Percentiles rank a stretch among this genome's conserved stretches.
These are phyloP conservation scores for Stromatinia cepivora DNA, from an alignment of 2,329 filamentous ascomycete genomes.

Conservation along the genomic window DNA sequence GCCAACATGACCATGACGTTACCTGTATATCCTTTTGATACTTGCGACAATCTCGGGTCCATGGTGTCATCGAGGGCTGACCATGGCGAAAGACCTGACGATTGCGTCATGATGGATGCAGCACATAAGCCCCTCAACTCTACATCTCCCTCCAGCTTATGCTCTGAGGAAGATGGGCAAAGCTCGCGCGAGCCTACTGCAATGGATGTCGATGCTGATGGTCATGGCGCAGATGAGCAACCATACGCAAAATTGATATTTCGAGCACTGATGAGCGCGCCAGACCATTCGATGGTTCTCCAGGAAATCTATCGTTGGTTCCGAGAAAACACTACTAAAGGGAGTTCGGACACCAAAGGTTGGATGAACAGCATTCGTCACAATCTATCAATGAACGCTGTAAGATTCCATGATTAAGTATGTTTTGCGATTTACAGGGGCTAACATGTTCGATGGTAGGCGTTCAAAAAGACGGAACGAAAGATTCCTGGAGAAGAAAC, in stretches of 20 bases:
- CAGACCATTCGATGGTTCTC: constrained; percentile 70
- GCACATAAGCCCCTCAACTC: constrained; percentile 24
- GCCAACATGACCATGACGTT: constrained; percentile 26
- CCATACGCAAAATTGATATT: constrained; percentile 85
- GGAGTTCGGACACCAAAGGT: constrained; percentile 61
- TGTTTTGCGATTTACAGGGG: constrained; percentile 40
- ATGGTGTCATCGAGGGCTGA: constrained; percentile 5
- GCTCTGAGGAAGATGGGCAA: constrained; percentile 36
- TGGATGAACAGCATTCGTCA: constrained; percentile 97
- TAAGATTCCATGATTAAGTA: constrained; percentile 50
- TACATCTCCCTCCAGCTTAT: constrained; percentile 29
- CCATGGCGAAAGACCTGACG: constrained; percentile 10
- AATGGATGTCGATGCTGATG: constrained; percentile 36
- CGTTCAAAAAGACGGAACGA: constrained; percentile 54
- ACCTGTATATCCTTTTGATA: constrained; percentile 29
- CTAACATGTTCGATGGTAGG: constrained; percentile 42
- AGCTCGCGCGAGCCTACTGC: constrained; percentile 35
- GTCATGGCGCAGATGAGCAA: constrained; percentile 46
- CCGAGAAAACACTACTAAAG: constrained; percentile 74
- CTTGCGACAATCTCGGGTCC: constrained; percentile 22
- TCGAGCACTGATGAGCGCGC: constrained; percentile 67
- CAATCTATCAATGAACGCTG: constrained; percentile 93
- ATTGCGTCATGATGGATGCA: constrained; percentile 17
- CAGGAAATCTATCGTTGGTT: constrained; percentile 94
- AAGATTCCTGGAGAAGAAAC: constrained; percentile 49